Evolutionary conservation across 2,329 filamentous ascomycete genomes (phyloP).

Genomic region (Diaporthe sp.): DNA sequence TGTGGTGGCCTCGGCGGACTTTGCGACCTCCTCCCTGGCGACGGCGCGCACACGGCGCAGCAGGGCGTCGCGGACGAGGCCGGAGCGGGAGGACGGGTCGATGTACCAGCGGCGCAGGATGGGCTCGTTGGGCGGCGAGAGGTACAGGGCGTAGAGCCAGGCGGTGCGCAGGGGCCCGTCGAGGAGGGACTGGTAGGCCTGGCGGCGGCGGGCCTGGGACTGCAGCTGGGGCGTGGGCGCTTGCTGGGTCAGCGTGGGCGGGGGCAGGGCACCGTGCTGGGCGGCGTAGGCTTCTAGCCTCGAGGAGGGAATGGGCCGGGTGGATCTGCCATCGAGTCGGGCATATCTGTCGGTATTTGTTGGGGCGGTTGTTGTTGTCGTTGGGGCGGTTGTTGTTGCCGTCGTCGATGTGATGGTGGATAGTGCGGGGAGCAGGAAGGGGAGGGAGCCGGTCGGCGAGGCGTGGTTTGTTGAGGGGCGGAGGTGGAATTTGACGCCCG

Average conservation of each 20-base stretch:
- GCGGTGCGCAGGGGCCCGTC: slow-evolving; percentile 85
- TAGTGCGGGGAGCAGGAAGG: slow-evolving; percentile 79
- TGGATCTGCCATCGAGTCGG: slow-evolving; percentile 55
- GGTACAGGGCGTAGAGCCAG: slow-evolving; percentile 90
- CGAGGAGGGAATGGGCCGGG: slow-evolving; percentile 41
- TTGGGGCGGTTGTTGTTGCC: slow-evolving; percentile 47
- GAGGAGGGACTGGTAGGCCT: slow-evolving; percentile 83
- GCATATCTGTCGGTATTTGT: slow-evolving; percentile 32
- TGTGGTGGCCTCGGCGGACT: slow-evolving; percentile 60
- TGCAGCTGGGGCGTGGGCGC: slow-evolving; percentile 59
- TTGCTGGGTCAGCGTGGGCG: slow-evolving; percentile 46
- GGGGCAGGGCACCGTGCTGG: slow-evolving; percentile 32
- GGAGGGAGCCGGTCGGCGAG: slow-evolving; percentile 88
- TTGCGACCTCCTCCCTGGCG: slow-evolving; percentile 81
- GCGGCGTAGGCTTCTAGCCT: slow-evolving; percentile 39
- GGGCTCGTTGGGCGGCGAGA: slow-evolving; percentile 76
- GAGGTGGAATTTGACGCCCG: slow-evolving; percentile 75
- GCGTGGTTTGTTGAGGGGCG: slow-evolving; percentile 91
- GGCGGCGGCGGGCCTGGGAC: slow-evolving; percentile 55
- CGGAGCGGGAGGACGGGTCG: slow-evolving; percentile 69
- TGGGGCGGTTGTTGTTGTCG: slow-evolving; percentile 47
- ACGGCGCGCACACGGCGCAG: slow-evolving; percentile 78
- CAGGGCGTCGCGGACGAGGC: slow-evolving; percentile 74
- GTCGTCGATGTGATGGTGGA: slow-evolving; percentile 6
- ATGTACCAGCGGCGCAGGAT: slow-evolving; percentile 83